Conservation (phyloP, 1,284 basidiomycete species). For the Ceratorhiza oryzae-sativae region DNA sequence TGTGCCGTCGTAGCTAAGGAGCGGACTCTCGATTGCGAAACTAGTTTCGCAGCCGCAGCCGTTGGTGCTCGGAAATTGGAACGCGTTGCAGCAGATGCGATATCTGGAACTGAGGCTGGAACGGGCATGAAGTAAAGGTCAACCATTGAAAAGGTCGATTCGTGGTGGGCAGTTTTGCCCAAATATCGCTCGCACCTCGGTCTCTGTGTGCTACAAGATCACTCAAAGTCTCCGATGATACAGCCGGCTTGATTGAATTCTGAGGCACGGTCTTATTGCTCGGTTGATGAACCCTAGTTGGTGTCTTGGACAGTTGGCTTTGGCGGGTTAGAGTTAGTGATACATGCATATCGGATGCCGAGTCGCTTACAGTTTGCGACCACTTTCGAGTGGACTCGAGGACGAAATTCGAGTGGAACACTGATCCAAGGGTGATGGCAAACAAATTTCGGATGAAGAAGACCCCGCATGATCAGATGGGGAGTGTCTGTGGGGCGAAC, state of each 20-base stretch:
- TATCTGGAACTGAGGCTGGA: constrained; percentile 35
- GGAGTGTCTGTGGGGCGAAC: neutral
- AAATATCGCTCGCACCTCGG: constrained; percentile 33
- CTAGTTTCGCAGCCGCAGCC: constrained; percentile 21
- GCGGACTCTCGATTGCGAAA: constrained; percentile 33
- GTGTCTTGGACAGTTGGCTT: constrained; percentile 11
- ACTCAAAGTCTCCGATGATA: constrained; percentile 2
- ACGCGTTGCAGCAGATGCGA: constrained; percentile 30
- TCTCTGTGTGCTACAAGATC: constrained; percentile 5
- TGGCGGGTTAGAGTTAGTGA: constrained; percentile 27
- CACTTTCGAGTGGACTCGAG: neutral
- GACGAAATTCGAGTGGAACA: neutral
- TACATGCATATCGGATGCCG: constrained; percentile 31
- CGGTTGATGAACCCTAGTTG: constrained; percentile 32
- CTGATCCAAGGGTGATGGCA: neutral
- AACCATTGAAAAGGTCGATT: constrained; percentile 37
- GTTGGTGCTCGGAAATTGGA: constrained; percentile 9
- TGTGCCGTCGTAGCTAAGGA: constrained; percentile 5
- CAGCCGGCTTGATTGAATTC: constrained; percentile 8
- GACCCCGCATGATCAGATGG: neutral
- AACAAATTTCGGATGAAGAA: neutral
- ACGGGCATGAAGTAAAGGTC: constrained; percentile 34
- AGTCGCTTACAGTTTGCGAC: constrained; percentile 8
- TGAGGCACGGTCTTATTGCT: constrained; percentile 36
- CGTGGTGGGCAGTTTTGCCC: constrained; percentile 22